Base-by-base conservation (phyloP, 805 yeast species). In the Candida koratica region DNA sequence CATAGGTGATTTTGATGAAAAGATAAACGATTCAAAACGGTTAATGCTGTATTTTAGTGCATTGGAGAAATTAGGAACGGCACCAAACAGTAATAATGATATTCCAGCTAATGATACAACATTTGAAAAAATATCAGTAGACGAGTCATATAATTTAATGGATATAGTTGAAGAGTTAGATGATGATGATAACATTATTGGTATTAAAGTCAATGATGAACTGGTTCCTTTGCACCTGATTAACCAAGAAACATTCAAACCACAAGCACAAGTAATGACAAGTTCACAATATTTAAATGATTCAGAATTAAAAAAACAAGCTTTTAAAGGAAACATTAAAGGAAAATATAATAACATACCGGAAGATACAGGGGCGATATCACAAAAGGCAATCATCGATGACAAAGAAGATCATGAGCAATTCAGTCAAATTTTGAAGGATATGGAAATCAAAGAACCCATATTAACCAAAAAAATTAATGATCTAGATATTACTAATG, bases 151-250 rank as follows among this genome's bases (percentile, higher is more conserved):
- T n/a, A n/a, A n/a, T n/a, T n/a, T n/a, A n/a, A 77, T 88, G 79
- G 96, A 89, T 39, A 89, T 88, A 16, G 69, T 80, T 36, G 97
- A 88, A 52, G 60, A 54, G 36, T 56, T 89, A 25, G 96, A 88
- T 56, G 96, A 85, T 1, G 79, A 84, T n/a, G 96, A 79, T 0
- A 77, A 84, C 41, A 69, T 88, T 1, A 52, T 83, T 2, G 42
- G 45, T 6, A 60, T 79, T 2, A 30, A 36, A 13, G 23, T 36
- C 8, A 36, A 36, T 25, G 23, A 36, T 88, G 86, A 31, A 22
- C 27, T 23, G 19, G 20, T 23, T 6, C 27, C 27, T 3, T 4
- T 31, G 5, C n/a, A 18, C 12, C 25, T 4, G 17, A 20, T 12
- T 5, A 17, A 28, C 3, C n/a, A n/a, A n/a, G n/a, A n/a, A n/a